Percentiles rank a stretch among this genome's conserved stretches.
Evolutionary conservation across 106 monocot species (phyloP).

Genomic region (Dioscorea zingiberensis): DNA sequence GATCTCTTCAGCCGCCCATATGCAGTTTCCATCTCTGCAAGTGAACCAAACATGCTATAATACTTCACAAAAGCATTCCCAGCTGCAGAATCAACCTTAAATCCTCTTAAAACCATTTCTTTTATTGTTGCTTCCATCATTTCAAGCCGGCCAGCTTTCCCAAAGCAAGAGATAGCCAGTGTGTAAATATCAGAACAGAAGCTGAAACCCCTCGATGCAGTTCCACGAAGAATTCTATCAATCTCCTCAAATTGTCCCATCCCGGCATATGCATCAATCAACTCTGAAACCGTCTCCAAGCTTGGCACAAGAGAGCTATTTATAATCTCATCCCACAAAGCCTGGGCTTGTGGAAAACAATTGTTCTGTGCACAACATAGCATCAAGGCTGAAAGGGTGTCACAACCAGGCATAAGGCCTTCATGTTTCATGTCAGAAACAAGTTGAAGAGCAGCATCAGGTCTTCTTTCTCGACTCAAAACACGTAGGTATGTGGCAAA

Average conservation of each 20-base stretch:
- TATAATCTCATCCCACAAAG: slow-evolving; percentile 67
- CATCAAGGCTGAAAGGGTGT: slow-evolving; percentile 32
- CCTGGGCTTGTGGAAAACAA: slow-evolving; percentile 34
- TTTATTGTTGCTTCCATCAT: slow-evolving; percentile 61
- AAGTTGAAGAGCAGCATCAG: slow-evolving; percentile 9
- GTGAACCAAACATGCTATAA: slow-evolving; percentile 50
- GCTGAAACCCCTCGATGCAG: slow-evolving; percentile 24
- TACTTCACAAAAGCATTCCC: slow-evolving; percentile 60
- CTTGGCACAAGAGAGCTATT: slow-evolving; percentile 53
- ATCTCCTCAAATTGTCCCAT: slow-evolving; percentile 55
- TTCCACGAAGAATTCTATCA: slow-evolving; percentile 32
- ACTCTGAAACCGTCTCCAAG: slow-evolving; percentile 20
- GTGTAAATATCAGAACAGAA: slow-evolving; percentile 32
- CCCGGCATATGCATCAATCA: slow-evolving; percentile 45
- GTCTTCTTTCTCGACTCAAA: background rate
- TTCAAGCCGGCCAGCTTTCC: slow-evolving; percentile 53
- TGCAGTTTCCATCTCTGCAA: slow-evolving; percentile 67
- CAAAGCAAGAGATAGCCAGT: slow-evolving; percentile 65
- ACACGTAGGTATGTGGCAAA: slow-evolving; percentile 1
- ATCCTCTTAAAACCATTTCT: slow-evolving; percentile 63
- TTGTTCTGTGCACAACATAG: slow-evolving; percentile 38
- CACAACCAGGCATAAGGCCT: slow-evolving; percentile 8
- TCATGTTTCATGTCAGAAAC: slow-evolving; percentile 9
- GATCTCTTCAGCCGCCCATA: slow-evolving; percentile 56
- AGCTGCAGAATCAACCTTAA: slow-evolving; percentile 51